Conservation (phyloP, 2,329 filamentous ascomycete species). For the Dichotomopilus funicola region DNA sequence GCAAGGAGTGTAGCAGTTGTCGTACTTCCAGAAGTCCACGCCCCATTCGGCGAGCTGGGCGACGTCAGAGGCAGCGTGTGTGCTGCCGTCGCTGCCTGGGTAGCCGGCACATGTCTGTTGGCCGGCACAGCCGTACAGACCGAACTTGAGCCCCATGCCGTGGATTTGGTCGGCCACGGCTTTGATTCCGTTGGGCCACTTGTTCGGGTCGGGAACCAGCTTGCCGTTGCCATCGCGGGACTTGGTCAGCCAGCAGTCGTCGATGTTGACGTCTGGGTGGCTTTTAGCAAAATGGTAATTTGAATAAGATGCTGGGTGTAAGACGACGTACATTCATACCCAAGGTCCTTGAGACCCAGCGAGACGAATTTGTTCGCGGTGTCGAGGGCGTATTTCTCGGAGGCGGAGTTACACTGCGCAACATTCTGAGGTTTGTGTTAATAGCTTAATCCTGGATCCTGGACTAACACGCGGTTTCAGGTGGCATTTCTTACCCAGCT, state of each 20-base stretch:
- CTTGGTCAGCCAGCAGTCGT: conserved; percentile 18
- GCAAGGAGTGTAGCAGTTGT: conserved; percentile 21
- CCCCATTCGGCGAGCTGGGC: conserved; percentile 15
- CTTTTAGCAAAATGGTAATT: neutral
- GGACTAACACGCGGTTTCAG: neutral
- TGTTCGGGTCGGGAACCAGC: conserved; percentile 18
- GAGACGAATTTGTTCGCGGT: conserved; percentile 16
- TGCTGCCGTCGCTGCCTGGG: conserved; percentile 13
- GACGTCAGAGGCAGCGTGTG: conserved; percentile 13
- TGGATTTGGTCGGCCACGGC: conserved; percentile 17
- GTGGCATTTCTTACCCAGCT: conserved; percentile 13
- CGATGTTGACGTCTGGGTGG: conserved; percentile 18
- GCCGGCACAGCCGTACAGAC: conserved; percentile 20
- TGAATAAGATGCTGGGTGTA: neutral
- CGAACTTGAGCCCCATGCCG: conserved; percentile 20
- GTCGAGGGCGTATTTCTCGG: conserved; percentile 11
- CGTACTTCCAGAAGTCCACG: conserved; percentile 21
- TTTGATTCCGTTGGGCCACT: conserved; percentile 20
- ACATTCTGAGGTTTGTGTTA: conserved; percentile 8
- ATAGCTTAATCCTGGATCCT: no score
- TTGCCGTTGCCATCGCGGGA: conserved; percentile 10
- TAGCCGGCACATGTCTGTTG: conserved; percentile 18
- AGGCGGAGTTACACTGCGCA: conserved; percentile 16
- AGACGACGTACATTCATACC: conserved; percentile 11
- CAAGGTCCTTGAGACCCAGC: conserved; percentile 19